Conservation (phyloP, 176 grass and related monocot species). For the Paspalum notatum region DNA sequence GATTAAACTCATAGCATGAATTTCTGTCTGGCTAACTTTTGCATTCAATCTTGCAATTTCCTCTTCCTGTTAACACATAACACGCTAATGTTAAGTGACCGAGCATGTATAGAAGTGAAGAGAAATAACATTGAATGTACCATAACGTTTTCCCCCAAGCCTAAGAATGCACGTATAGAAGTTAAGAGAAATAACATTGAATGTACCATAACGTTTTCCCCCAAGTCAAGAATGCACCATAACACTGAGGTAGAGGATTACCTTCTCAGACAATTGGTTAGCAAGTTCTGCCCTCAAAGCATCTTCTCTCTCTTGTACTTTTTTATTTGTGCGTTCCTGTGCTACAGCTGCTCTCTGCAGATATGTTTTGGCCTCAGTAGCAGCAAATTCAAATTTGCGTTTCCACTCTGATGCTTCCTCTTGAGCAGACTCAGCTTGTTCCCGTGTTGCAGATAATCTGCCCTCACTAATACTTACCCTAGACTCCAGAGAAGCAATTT, state of each 20-base stretch:
- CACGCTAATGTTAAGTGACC: slow-evolving; percentile 25
- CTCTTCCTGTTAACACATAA: slow-evolving; percentile 70
- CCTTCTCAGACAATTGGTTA: slow-evolving; percentile 81
- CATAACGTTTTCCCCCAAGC: background rate
- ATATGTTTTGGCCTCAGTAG: slow-evolving; percentile 76
- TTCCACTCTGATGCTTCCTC: slow-evolving; percentile 98
- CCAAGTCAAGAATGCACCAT: background rate
- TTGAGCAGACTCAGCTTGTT: slow-evolving; percentile 91
- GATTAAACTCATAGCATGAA: slow-evolving; percentile 67
- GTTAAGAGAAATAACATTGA: background rate
- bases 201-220: background rate
- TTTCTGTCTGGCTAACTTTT: slow-evolving; percentile 81
- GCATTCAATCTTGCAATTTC: slow-evolving; percentile 70
- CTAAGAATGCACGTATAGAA: background rate
- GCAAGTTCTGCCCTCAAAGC: slow-evolving; percentile 74
- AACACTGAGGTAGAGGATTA: slow-evolving; percentile 35
- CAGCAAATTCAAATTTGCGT: slow-evolving; percentile 84
- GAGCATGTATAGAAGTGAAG: background rate
- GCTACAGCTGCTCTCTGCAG: slow-evolving; percentile 91
- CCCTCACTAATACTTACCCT: slow-evolving; percentile 84
- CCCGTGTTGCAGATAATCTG: slow-evolving; percentile 85
- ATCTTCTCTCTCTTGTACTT: slow-evolving; percentile 95
- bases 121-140: background rate
- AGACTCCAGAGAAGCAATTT: slow-evolving; percentile 75
- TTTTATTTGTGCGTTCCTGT: slow-evolving; percentile 92